phyloP scores from a whole-genome alignment of 495 filamentous ascomycete species.

The Penicillium robsamsonii region DNA sequence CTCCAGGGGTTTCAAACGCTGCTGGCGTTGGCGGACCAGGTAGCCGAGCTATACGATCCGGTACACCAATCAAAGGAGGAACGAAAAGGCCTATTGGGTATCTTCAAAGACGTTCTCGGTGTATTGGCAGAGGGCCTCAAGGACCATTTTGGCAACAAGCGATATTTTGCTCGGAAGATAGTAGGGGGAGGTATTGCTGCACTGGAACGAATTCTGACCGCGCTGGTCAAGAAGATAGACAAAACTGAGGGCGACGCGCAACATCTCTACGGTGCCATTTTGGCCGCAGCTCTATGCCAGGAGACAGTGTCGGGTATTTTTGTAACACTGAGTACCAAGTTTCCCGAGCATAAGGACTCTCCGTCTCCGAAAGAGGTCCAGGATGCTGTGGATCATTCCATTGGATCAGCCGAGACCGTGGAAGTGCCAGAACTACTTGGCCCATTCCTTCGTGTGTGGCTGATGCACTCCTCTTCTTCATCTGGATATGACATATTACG shows the following conservation, averaged over 20 bases:
- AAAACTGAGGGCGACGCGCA: conserved; percentile 58
- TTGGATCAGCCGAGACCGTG: conserved; percentile 42
- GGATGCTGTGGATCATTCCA: conserved; percentile 32
- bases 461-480: conserved; percentile 30
- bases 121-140: conserved; percentile 74
- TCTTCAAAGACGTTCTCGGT: conserved; percentile 67
- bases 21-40: conserved; percentile 61
- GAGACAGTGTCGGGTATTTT: conserved; percentile 56
- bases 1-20: conserved; percentile 76
- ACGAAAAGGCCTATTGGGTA: conserved; percentile 59
- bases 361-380: conserved; percentile 25
- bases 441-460: conserved; percentile 43
- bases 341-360: conserved; percentile 13
- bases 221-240: conserved; percentile 55
- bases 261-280: conserved; percentile 79
- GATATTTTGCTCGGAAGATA: conserved; percentile 75
- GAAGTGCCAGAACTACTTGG: conserved; percentile 43
- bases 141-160: conserved; percentile 79
- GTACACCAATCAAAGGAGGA: conserved; percentile 50
- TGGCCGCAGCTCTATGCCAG: conserved; percentile 80
- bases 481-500: conserved; percentile 29
- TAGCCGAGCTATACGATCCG: conserved; percentile 70
- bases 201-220: conserved; percentile 66
- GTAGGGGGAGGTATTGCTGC: conserved; percentile 73
- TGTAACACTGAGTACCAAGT: conserved; percentile 31